Evolutionary conservation across 257 asterid species (phyloP).

Genomic region (Solanum phureja): DNA sequence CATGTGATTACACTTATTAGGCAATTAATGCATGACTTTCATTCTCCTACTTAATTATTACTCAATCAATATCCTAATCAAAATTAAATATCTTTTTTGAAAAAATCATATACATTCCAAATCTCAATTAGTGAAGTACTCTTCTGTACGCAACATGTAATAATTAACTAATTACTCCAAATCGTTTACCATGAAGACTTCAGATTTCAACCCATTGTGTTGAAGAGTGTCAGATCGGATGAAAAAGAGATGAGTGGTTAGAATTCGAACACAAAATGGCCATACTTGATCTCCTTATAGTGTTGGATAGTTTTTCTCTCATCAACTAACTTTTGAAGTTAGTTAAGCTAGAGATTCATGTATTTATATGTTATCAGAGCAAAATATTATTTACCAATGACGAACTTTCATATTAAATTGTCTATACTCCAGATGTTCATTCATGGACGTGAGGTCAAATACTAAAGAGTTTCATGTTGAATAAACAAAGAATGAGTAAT

Average conservation of each 20-base stretch:
- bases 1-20: conserved; percentile 35
- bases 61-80: not conserved
- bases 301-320: not conserved
- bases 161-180: not conserved
- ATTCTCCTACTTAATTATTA: not conserved
- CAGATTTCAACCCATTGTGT: not conserved
- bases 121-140: not conserved
- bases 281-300: too few species aligned
- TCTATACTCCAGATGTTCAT: too few species aligned
- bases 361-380: not conserved
- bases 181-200: not conserved
- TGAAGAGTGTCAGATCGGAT: not conserved
- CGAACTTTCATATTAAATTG: not conserved
- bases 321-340: not conserved
- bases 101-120: too few species aligned
- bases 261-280: too few species aligned
- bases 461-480: not conserved
- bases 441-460: not conserved
- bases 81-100: not conserved
- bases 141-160: not conserved
- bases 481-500: not conserved
- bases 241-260: not conserved
- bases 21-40: conserved; percentile 22
- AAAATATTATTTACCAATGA: too few species aligned
- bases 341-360: not conserved